Evolutionary conservation across 129 eudicot species (phyloP).

Genomic region (Flaveria brownii): DNA sequence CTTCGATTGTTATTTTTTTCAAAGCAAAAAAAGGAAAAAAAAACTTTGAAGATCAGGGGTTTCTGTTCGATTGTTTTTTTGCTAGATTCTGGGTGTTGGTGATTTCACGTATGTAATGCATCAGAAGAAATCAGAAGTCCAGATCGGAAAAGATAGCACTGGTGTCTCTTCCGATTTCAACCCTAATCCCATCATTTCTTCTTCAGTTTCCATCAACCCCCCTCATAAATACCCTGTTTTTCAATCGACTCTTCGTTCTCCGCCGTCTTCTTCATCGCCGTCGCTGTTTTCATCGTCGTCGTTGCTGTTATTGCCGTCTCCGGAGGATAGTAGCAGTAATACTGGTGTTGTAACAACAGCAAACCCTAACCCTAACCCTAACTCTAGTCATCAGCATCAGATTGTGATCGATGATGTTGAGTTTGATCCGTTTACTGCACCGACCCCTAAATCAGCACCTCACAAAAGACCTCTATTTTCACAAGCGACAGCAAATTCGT

Average conservation of each 20-base stretch:
- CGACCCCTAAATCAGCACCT: conserved; percentile 52
- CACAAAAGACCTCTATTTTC: conserved; percentile 62
- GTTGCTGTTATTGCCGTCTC: conserved; percentile 16
- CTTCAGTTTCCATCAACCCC: conserved; percentile 7
- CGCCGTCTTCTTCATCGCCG: conserved; percentile 19
- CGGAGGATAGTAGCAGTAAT: conserved; percentile 13
- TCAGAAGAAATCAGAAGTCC: conserved; percentile 98
- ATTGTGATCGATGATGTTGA: conserved; percentile 38
- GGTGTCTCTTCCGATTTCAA: conserved; percentile 99
- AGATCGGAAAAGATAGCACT: conserved; percentile 97
- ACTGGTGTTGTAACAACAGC: not conserved
- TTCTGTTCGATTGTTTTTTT: no score
- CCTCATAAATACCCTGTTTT: conserved; percentile 39
- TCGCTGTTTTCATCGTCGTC: conserved; percentile 30
- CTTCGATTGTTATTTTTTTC: no score
- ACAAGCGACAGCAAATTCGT: conserved; percentile 32
- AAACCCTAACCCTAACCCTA: conserved; percentile 26
- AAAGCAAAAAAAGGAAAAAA: no score
- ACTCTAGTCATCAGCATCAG: conserved; percentile 37
- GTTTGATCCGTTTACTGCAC: conserved; percentile 32
- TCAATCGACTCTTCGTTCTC: conserved; percentile 20
- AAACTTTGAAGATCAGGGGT: no score
- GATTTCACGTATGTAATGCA: conserved; percentile 65
- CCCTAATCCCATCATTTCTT: conserved; percentile 56
- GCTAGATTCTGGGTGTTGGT: not conserved